phyloP scores from a whole-genome alignment of 1,284 basidiomycete species.

The Ustilago lituana region DNA sequence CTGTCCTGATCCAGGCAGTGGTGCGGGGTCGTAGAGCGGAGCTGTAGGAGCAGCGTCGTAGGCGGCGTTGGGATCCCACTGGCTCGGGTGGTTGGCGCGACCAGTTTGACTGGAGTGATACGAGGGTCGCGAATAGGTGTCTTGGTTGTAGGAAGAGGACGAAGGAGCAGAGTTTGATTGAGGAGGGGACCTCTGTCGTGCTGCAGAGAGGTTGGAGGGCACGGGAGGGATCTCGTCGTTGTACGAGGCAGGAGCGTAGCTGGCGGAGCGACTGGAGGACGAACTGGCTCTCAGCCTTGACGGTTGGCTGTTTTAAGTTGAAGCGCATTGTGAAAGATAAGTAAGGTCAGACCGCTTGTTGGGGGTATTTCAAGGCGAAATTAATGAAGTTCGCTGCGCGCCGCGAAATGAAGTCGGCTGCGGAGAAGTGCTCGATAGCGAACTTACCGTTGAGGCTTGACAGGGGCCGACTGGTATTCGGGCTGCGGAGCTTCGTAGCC shows the following conservation, averaged over 20 bases:
- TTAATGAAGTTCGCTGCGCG: background rate
- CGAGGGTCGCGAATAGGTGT: conserved; percentile 14
- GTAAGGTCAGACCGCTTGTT: background rate
- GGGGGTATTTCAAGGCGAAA: background rate
- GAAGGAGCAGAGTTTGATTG: background rate
- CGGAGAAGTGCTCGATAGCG: too few species aligned
- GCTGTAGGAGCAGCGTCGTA: conserved; percentile 27
- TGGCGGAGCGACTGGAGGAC: conserved; percentile 17
- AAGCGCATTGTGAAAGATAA: background rate
- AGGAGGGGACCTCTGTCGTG: conserved; percentile 13
- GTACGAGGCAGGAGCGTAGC: conserved; percentile 17
- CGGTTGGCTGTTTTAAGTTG: conserved; percentile 16
- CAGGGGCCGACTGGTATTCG: conserved; percentile 29
- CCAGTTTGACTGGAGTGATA: conserved; percentile 10
- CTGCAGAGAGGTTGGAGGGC: conserved; percentile 26
- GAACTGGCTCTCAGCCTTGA: conserved; percentile 33
- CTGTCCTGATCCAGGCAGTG: conserved; percentile 12
- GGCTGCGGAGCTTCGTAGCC: conserved; percentile 20
- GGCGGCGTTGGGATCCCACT: conserved; percentile 37
- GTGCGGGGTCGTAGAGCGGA: conserved; percentile 34
- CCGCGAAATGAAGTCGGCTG: conserved; percentile 3
- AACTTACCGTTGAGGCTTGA: conserved; percentile 38
- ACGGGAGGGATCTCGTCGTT: conserved; percentile 26
- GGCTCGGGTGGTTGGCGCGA: conserved; percentile 19
- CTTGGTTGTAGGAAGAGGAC: conserved; percentile 16